phyloP scores from a whole-genome alignment of 75 land plant genomes.

The Pinus albicaulis region DNA sequence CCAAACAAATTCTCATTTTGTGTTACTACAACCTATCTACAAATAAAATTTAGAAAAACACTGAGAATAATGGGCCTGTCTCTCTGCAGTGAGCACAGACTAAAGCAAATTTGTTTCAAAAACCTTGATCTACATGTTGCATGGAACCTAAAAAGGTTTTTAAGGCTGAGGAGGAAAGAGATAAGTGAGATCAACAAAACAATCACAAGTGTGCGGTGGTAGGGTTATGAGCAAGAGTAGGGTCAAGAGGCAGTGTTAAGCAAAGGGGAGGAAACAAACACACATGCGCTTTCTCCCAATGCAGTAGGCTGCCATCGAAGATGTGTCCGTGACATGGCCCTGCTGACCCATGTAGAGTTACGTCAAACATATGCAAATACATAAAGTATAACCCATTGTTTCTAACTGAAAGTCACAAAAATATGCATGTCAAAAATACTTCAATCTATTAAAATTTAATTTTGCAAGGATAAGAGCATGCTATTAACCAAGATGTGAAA shows the following conservation, averaged over 20 bases:
- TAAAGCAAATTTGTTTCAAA: not conserved
- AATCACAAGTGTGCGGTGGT: not conserved
- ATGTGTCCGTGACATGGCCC: constrained; percentile 81
- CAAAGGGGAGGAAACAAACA: constrained; percentile 78
- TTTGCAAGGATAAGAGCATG: not conserved
- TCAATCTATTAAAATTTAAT: not conserved
- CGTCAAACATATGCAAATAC: constrained; percentile 54
- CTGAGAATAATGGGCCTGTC: not conserved
- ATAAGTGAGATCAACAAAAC: constrained; percentile 9
- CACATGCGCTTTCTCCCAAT: constrained; percentile 87
- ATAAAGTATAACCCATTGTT: not conserved
- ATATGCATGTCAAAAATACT: not conserved
- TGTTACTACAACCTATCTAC: not conserved
- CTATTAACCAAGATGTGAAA: not conserved
- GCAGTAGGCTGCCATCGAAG: constrained; percentile 79
- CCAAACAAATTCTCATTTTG: not conserved
- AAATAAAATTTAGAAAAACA: not conserved
- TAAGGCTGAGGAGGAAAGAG: constrained; percentile 18
- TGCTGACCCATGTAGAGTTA: constrained; percentile 81
- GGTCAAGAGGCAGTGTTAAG: constrained; percentile 52
- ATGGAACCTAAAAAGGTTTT: constrained; percentile 5
- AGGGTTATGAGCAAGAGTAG: constrained; percentile 29
- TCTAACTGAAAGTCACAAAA: not conserved
- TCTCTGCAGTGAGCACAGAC: not conserved
- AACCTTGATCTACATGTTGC: not conserved